Evolutionary conservation across 176 grass and related monocot species (phyloP).

Genomic region (Calamus simplicifolius): DNA sequence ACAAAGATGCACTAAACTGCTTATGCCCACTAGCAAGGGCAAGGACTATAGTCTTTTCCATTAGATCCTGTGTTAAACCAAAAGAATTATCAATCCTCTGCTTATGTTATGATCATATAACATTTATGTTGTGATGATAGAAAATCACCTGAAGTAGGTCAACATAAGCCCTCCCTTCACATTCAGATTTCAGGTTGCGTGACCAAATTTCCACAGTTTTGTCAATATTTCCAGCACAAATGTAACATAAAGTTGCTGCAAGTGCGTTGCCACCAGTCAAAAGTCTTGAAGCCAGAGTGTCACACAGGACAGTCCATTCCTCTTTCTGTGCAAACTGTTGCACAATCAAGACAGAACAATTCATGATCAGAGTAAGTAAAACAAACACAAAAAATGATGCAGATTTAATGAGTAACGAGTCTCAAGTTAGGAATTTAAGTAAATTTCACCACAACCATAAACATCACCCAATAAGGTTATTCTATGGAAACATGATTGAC

Average conservation of each 20-base stretch:
- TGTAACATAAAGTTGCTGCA: slow-evolving; percentile 89
- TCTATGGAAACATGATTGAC: too few relatives aligned
- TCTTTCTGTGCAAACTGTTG: slow-evolving; percentile 79
- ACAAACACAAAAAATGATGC: too few relatives aligned
- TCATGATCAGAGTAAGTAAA: too few relatives aligned
- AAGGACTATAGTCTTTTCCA: slow-evolving; percentile 96
- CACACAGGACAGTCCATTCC: slow-evolving; percentile 86
- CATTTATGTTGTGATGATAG: slow-evolving; percentile 16
- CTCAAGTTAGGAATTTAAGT: too few relatives aligned
- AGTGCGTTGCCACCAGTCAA: slow-evolving; percentile 55
- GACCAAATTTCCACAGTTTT: slow-evolving; percentile 99
- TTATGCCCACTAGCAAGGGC: slow-evolving; percentile 87
- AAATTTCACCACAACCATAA: too few relatives aligned
- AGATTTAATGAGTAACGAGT: too few relatives aligned
- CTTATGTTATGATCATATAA: slow-evolving; percentile 5
- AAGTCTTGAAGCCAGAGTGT: slow-evolving; percentile 80
- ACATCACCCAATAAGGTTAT: too few relatives aligned
- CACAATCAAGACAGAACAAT: background rate
- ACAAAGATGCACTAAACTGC: slow-evolving; percentile 64
- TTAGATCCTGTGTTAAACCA: slow-evolving; percentile 69
- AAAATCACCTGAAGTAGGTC: slow-evolving; percentile 93
- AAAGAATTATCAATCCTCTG: slow-evolving; percentile 4
- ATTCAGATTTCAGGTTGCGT: slow-evolving; percentile 64
- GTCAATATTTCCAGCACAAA: slow-evolving; percentile 97
- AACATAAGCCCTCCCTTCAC: slow-evolving; percentile 72